phyloP scores from a whole-genome alignment of 2,329 filamentous ascomycete species.

The Westerdykella aurantiaca region DNA sequence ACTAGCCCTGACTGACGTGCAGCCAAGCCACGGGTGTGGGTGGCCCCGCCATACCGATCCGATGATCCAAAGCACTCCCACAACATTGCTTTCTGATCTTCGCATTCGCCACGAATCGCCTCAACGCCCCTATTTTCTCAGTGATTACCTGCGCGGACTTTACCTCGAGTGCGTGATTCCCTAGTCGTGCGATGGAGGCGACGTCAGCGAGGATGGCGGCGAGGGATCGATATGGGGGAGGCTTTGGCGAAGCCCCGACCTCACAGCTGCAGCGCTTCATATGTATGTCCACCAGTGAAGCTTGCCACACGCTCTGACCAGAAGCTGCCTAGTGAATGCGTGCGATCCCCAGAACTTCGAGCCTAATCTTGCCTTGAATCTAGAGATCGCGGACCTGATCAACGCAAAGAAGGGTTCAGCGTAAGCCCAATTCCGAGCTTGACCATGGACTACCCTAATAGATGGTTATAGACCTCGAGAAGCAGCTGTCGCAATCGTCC shows the following conservation, averaged over 20 bases:
- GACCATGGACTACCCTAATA: constrained; percentile 12
- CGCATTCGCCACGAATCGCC: too few relatives aligned
- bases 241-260: constrained; percentile 65
- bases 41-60: too few relatives aligned
- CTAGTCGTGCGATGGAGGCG: constrained; percentile 63
- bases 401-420: constrained; percentile 96
- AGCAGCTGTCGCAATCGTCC: constrained; percentile 86
- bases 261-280: constrained; percentile 94
- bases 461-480: constrained; percentile 63
- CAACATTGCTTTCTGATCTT: too few relatives aligned
- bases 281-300: constrained; percentile 40
- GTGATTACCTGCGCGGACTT: too few relatives aligned
- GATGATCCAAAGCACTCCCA: too few relatives aligned
- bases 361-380: constrained; percentile 90
- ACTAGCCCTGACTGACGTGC: too few relatives aligned
- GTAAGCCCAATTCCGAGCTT: constrained; percentile 37
- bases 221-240: constrained; percentile 82
- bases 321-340: constrained; percentile 61
- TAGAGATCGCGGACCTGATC: constrained; percentile 94
- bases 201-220: constrained; percentile 91
- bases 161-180: too few relatives aligned
- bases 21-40: too few relatives aligned
- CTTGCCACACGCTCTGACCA: constrained; percentile 8
- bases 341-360: constrained; percentile 98
- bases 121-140: too few relatives aligned